Percentiles rank a stretch among this genome's conserved stretches.
Conservation (phyloP, 768 basidiomycete species). For the Tricholoma flavovirens region DNA sequence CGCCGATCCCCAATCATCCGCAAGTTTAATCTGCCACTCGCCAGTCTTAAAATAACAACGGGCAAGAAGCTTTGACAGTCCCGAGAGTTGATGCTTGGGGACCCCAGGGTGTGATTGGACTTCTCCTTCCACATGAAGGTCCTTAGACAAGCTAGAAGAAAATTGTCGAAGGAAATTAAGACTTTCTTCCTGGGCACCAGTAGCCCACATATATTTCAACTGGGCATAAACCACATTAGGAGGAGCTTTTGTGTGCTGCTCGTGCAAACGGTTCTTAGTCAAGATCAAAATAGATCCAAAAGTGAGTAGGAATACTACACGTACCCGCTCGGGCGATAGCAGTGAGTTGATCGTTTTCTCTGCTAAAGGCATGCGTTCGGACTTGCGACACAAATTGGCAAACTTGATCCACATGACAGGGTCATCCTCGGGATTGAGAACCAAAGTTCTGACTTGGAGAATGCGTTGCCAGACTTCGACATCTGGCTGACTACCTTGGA, state of each 20-base stretch:
- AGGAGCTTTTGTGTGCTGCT: constrained; percentile 66
- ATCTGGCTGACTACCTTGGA: constrained; percentile 95
- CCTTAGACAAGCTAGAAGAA: constrained; percentile 63
- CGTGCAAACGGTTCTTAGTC: constrained; percentile 31
- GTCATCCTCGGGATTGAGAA: constrained; percentile 89
- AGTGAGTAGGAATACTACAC: constrained; percentile 10
- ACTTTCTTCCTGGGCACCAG: constrained; percentile 69
- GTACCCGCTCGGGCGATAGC: constrained; percentile 65
- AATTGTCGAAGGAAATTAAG: constrained; percentile 79
- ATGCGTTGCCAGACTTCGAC: constrained; percentile 99
- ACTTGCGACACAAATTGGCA: constrained; percentile 94
- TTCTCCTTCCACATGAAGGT: constrained; percentile 63
- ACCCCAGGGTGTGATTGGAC: constrained; percentile 45
- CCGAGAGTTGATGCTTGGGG: constrained; percentile 52
- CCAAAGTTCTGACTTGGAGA: constrained; percentile 90
- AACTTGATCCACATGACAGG: constrained; percentile 99
- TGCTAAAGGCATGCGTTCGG: constrained; percentile 90
- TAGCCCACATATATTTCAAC: constrained; percentile 94
- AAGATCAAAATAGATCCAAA: neutral
- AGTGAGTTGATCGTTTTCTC: constrained; percentile 96
- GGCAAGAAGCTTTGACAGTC: constrained; percentile 83
- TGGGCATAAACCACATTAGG: constrained; percentile 96
- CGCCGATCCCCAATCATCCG: constrained; percentile 76
- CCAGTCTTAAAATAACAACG: constrained; percentile 96
- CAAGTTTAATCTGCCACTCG: constrained; percentile 84